These are phyloP conservation scores for Salvia rosmarinus DNA, from an alignment of 257 asterid species.

Conservation along the genomic window DNA sequence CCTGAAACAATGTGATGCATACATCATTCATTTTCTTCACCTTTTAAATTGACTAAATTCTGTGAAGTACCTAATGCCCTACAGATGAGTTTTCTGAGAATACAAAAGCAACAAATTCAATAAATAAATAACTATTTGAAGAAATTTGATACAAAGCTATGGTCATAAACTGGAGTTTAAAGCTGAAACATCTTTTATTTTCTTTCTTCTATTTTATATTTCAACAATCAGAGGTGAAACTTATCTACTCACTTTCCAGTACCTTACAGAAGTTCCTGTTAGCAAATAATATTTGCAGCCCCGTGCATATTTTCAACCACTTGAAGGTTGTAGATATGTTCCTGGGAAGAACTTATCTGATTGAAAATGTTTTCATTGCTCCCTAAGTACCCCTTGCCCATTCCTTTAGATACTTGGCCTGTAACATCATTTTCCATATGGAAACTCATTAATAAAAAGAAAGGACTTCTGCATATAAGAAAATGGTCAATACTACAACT, in stretches of 20 bases:
- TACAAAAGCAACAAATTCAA: background rate
- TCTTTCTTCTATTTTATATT: background rate
- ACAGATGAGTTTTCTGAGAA: slow-evolving; percentile 1
- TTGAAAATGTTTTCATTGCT: background rate
- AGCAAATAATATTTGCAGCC: background rate
- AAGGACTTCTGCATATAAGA: background rate
- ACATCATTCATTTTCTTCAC: slow-evolving; percentile 7
- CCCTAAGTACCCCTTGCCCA: background rate
- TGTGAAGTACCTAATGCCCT: slow-evolving; percentile 6
- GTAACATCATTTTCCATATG: background rate
- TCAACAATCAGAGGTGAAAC: background rate
- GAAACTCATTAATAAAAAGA: background rate
- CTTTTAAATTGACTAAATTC: slow-evolving; percentile 8
- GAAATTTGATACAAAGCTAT: background rate
- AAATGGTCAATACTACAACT: background rate
- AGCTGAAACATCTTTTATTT: background rate
- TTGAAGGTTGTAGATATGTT: background rate
- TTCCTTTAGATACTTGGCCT: slow-evolving; percentile 1
- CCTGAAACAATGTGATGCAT: background rate
- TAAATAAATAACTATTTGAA: background rate
- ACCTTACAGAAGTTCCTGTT: slow-evolving; percentile 1
- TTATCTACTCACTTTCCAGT: background rate
- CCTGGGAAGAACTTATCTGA: background rate
- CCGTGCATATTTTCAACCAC: slow-evolving; percentile 1
- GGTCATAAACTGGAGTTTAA: slow-evolving; percentile 9